Base-by-base conservation (phyloP, 495 filamentous ascomycete species). In the Aspergillus nanangensis region DNA sequence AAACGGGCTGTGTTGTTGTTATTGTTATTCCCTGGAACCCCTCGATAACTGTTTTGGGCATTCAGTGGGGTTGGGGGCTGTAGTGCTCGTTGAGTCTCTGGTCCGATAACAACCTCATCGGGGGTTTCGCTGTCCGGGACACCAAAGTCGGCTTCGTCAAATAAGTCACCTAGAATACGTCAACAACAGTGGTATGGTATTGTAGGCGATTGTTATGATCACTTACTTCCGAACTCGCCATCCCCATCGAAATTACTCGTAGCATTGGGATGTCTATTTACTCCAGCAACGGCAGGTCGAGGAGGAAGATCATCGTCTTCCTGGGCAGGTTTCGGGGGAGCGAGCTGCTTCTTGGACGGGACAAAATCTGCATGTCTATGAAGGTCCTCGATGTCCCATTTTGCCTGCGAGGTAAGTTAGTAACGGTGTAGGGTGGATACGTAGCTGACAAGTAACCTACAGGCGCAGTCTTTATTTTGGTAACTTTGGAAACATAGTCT, bases 401-500 rank as follows among this genome's bases (percentile, higher is more conserved):
- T 88, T 10, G 76, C 70, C 58, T 86, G 64, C 15, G 53, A 10
- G 22, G 25, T 14, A 17, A 21, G 21, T 57, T 14, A 47, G 43
- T 32, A 43, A 20, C 9, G 8, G 27, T 11, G 5, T 32, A 7
- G 24, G 10, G n/a, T 17, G 11, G 25, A 8, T 11, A 5, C n/a
- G 35, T 8, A 9, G 3, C 2, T n/a, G 4, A 7, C 5, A 3
- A 24, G 27, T 15, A 27, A 58, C 73, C 47, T 70, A 79, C 76
- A 13, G 81, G 79, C 25, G 64, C 67, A 20, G 78, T 75, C 69
- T 89, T 96, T 38, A 97, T 66, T 67, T 87, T 94, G 4, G 81
- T 84, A 9, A 96, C 85, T 60, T 88, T 88, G 27, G 77, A 66
- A 46, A 97, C 67, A 63, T 95, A 98, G 36, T 92, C 81, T 58